Base-by-base conservation (phyloP, 2,329 filamentous ascomycete genomes). In the Aspergillus ochraceoroseus region DNA sequence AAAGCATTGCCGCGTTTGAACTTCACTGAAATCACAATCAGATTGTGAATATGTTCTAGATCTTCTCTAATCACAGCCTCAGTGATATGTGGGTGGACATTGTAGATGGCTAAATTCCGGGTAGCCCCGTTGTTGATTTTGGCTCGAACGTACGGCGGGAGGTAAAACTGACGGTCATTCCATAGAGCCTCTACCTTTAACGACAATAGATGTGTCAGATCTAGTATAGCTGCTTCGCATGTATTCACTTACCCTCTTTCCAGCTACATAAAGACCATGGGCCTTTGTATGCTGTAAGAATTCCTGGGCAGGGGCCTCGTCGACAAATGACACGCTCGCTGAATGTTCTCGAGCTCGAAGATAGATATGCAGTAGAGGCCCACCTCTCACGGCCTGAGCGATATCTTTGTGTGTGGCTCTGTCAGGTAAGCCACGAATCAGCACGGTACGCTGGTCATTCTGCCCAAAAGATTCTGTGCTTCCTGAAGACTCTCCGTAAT, bases 31-130 rank as follows among this genome's bases (percentile, higher is more conserved):
- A 92, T 71, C 7, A 94, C 75, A 14, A 82, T 70, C 1, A 94
- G 72, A 47, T 86, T 85, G 67, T 90, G 81, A 45, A 94, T 90
- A 58, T 94, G 87, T 15, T 88, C 82, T 25, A 92, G 72, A 53
- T 94, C 84, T 3, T 81, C 74, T 7, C 83, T 79, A 48, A 94
- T 79, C 11, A 66, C 64, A 5, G 76, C 66, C 49, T 81, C 81
- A 0, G 80, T 87, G 50, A 85, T 68, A 38, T 67, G 73, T 38
- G 67, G 67, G 51, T 70, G 70, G 50, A 76, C 77, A 7, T 74
- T 73, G 42, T 76, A 75, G 28, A 94, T 75, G 13, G 89, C 66
- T 25, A 94, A 62, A 53, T 90, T 92, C 44, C 87, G 79, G 28
- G 79, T 84, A 9, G 83, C 83, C 9, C 85, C 85, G 32, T 63